Percentiles rank a stretch among this genome's conserved stretches.
phyloP scores from a whole-genome alignment of 768 basidiomycete genomes.

The Leccinum truebloodii region DNA sequence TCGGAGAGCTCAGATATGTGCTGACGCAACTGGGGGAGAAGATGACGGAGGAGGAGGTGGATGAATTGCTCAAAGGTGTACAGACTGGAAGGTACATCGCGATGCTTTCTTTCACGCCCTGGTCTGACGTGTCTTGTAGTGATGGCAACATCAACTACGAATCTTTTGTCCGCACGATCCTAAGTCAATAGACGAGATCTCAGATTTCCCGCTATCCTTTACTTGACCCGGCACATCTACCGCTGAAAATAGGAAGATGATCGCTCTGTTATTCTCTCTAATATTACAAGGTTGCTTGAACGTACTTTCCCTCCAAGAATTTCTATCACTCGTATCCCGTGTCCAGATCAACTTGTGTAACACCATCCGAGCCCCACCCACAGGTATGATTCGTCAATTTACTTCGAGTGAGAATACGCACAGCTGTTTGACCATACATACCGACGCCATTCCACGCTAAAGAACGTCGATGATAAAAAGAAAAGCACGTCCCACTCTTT shows the following conservation, averaged over 20 bases:
- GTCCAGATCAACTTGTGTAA: not conserved
- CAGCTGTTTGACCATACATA: not conserved
- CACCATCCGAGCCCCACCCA: not conserved
- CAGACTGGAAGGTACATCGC: constrained; percentile 84
- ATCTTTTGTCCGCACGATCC: constrained; percentile 92
- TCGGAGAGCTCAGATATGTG: constrained; percentile 72
- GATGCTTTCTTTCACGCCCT: not conserved
- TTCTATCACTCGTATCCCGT: not conserved
- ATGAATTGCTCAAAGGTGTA: constrained; percentile 95
- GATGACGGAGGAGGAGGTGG: constrained; percentile 97
- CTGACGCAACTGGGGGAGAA: constrained; percentile 97
- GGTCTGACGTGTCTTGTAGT: constrained; percentile 40
- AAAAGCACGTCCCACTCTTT: constrained; percentile 2
- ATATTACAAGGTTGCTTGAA: constrained; percentile 1
- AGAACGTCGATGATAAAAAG: not conserved
- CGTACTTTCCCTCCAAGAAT: not conserved
- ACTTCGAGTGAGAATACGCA: not conserved
- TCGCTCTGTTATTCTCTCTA: not conserved
- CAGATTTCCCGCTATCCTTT: not conserved
- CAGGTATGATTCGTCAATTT: not conserved
- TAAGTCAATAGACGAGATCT: constrained; percentile 63
- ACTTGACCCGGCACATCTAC: not conserved
- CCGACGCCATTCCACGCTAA: not conserved
- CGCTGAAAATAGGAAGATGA: constrained; percentile 1
- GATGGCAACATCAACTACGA: constrained; percentile 98